A percentile compares a stretch with the other conserved stretches of the same genome.
Evolutionary conservation across 2,329 filamentous ascomycete species (phyloP).

Genomic region (Aspergillus pseudotamarii): DNA sequence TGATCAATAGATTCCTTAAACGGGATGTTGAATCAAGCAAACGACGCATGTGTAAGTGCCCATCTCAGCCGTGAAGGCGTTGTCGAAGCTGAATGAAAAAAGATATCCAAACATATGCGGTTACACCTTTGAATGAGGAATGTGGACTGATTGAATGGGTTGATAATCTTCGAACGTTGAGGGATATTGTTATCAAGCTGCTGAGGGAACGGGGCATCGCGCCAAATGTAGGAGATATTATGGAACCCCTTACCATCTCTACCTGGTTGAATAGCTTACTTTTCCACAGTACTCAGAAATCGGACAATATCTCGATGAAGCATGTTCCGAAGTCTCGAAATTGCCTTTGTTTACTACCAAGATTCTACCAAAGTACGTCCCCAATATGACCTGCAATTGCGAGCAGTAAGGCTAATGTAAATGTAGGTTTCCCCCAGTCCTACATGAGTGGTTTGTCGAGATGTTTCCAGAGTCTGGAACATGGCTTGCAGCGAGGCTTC

Average conservation of each 20-base stretch:
- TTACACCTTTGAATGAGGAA: conserved; percentile 95
- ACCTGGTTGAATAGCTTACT: not conserved
- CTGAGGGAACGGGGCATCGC: conserved; percentile 74
- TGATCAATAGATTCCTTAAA: conserved; percentile 95
- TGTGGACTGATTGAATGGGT: conserved; percentile 99
- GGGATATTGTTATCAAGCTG: conserved; percentile 81
- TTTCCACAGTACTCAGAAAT: conserved; percentile 68
- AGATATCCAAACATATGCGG: conserved; percentile 93
- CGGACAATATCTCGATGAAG: conserved; percentile 62
- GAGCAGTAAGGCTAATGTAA: conserved; percentile 14
- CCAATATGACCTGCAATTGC: not conserved
- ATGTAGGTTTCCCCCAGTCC: conserved; percentile 73
- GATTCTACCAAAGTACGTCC: conserved; percentile 50
- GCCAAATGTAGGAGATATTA: conserved; percentile 44
- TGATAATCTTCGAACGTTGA: conserved; percentile 88
- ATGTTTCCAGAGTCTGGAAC: conserved; percentile 89
- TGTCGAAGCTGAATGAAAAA: conserved; percentile 4
- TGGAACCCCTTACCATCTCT: not conserved
- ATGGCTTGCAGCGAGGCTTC: conserved; percentile 87
- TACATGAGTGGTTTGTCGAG: conserved; percentile 94
- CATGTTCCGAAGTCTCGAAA: conserved; percentile 65
- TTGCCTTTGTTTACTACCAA: conserved; percentile 71
- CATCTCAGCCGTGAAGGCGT: conserved; percentile 3
- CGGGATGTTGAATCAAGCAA: conserved; percentile 88
- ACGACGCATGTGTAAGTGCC: conserved; percentile 68